These are phyloP conservation scores for Penicillium sp. DNA, from an alignment of 2,329 filamentous ascomycete species.

Conservation along the genomic window DNA sequence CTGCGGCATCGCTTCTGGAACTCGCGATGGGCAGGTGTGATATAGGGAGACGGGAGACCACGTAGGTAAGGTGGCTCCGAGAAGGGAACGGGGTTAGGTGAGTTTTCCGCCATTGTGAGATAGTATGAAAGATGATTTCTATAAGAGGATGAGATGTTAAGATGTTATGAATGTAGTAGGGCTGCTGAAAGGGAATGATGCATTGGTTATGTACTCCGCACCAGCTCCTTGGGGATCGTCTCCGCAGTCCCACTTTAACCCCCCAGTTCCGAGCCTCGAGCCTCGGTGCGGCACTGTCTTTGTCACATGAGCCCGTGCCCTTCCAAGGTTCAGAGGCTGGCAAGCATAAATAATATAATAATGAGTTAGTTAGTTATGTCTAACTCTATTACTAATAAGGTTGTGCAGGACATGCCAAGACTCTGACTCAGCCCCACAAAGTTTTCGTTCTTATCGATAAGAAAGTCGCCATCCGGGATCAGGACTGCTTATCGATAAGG, in stretches of 20 bases:
- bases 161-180: background rate
- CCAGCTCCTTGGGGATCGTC: slow-evolving; percentile 10
- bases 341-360: background rate
- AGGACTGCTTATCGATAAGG: slow-evolving; percentile 27
- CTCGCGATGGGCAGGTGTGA: slow-evolving; percentile 66
- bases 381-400: background rate
- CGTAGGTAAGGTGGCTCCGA: slow-evolving; percentile 74
- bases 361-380: background rate
- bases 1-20: slow-evolving; percentile 72
- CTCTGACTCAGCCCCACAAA: slow-evolving; percentile 2
- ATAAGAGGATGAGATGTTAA: background rate
- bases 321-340: background rate
- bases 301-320: slow-evolving; percentile 17
- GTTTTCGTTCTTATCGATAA: slow-evolving; percentile 36
- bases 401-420: background rate
- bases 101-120: slow-evolving; percentile 38
- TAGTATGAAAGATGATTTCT: background rate
- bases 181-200: background rate
- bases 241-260: slow-evolving; percentile 20
- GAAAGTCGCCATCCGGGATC: slow-evolving; percentile 15
- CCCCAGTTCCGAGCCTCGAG: slow-evolving; percentile 12
- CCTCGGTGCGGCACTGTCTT: slow-evolving; percentile 13
- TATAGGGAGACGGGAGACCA: slow-evolving; percentile 74
- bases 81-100: slow-evolving; percentile 63
- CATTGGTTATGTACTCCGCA: slow-evolving; percentile 9